A percentile compares a stretch with the other conserved stretches of the same genome.
Conservation (phyloP, 75 land plant species). For the Selaginella moellendorffii region DNA sequence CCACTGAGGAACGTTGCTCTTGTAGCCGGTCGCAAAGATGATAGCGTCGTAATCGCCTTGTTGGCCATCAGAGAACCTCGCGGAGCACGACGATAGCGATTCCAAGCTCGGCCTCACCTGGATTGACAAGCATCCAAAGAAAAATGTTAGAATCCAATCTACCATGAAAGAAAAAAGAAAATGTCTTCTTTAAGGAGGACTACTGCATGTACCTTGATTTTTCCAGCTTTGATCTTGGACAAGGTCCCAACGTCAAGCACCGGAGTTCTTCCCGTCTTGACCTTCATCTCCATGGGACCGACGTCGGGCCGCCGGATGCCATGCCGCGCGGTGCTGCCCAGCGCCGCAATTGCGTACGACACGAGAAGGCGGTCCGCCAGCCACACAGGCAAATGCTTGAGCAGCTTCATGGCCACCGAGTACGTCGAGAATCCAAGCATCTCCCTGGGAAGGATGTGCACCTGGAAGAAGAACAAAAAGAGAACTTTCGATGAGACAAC, state of each 20-base stretch:
- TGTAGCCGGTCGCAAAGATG: constrained; percentile 70
- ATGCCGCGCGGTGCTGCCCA: constrained; percentile 24
- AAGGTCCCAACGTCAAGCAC: constrained; percentile 47
- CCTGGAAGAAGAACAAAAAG: constrained; percentile 33
- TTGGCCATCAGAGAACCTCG: constrained; percentile 39
- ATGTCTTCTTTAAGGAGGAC: too few relatives aligned
- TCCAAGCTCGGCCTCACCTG: constrained; percentile 49
- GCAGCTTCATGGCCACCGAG: constrained; percentile 39
- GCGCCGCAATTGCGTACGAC: constrained; percentile 10
- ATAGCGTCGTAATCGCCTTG: constrained; percentile 42
- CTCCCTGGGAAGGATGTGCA: constrained; percentile 60
- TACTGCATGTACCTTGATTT: constrained; percentile 50
- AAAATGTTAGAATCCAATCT: too few relatives aligned
- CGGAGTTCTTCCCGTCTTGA: constrained; percentile 22
- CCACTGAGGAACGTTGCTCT: constrained; percentile 65
- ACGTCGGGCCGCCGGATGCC: constrained; percentile 28
- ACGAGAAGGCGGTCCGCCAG: constrained; percentile 43
- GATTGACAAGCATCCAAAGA: too few relatives aligned
- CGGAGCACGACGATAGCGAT: constrained; percentile 21
- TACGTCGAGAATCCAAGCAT: constrained; percentile 52
- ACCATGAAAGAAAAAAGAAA: too few relatives aligned
- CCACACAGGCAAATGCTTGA: constrained; percentile 42
- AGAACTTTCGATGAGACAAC: too few relatives aligned
- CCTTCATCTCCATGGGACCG: constrained; percentile 41
- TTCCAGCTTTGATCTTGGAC: constrained; percentile 28